Conservation (phyloP, 2,329 filamentous ascomycete genomes). For the Fusarium kyushuense region DNA sequence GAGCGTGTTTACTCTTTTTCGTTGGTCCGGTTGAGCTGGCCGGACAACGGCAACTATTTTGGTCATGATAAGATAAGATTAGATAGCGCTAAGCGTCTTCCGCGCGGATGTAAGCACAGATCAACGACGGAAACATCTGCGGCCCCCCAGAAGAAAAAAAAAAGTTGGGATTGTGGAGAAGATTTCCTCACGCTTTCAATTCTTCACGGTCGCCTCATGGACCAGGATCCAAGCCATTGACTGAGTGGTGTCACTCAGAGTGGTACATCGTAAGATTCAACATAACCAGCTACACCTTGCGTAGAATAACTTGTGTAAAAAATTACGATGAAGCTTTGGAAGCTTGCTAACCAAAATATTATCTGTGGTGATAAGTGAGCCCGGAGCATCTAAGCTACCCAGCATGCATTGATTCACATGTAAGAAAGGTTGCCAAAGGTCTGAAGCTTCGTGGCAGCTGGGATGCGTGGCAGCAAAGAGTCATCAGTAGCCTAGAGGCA, state of each 20-base stretch:
- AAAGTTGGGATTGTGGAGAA: conserved; percentile 12
- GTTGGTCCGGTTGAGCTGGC: conserved; percentile 33
- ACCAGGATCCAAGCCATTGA: conserved; percentile 18
- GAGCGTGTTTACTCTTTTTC: conserved; percentile 28
- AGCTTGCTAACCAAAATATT: background rate
- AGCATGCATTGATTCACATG: conserved; percentile 22
- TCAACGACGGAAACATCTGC: background rate
- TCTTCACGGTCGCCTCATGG: conserved; percentile 12
- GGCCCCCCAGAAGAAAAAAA: background rate
- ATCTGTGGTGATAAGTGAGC: background rate
- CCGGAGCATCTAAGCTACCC: background rate
- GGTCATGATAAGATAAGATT: conserved; percentile 33
- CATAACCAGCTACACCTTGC: background rate
- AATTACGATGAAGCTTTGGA: background rate
- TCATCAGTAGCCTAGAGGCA: conserved; percentile 28
- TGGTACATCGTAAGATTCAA: conserved; percentile 40
- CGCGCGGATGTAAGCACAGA: conserved; percentile 36
- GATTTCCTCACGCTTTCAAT: conserved; percentile 21
- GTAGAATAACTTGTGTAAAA: background rate
- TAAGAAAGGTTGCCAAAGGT: conserved; percentile 12
- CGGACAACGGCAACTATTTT: conserved; percentile 31
- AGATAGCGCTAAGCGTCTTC: conserved; percentile 13
- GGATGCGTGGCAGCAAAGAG: conserved; percentile 41
- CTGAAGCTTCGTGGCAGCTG: conserved; percentile 35
- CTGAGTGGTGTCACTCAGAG: conserved; percentile 36